Conservation (phyloP, 2,329 filamentous ascomycete species). For the Fusarium sp. region DNA sequence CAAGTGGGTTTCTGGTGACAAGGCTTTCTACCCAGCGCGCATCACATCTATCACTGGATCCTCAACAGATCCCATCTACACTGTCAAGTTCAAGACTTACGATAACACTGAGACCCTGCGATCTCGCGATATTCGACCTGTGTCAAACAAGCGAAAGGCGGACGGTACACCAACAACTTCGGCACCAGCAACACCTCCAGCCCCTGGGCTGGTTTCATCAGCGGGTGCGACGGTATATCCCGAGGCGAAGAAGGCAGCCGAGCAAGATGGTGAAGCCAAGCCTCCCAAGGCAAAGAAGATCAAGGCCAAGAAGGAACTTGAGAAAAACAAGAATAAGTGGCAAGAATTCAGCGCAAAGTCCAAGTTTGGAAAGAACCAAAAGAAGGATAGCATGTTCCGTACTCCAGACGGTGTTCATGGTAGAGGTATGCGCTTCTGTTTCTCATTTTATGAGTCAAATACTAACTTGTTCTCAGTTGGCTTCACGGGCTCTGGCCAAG, state of each 20-base stretch:
- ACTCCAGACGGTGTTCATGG: conserved; percentile 88
- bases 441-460: background rate
- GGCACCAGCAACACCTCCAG: conserved; percentile 53
- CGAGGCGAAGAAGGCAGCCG: conserved; percentile 71
- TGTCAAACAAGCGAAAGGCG: conserved; percentile 86
- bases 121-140: conserved; percentile 84
- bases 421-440: conserved; percentile 71
- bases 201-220: conserved; percentile 62
- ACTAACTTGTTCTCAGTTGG: conserved; percentile 73
- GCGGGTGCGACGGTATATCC: conserved; percentile 69
- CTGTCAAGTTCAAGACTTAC: conserved; percentile 95
- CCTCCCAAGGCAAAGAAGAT: conserved; percentile 87
- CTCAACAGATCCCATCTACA: conserved; percentile 89
- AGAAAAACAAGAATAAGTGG: conserved; percentile 93
- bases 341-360: conserved; percentile 88
- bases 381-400: conserved; percentile 97
- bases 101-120: conserved; percentile 84
- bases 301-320: conserved; percentile 90
- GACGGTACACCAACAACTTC: conserved; percentile 73
- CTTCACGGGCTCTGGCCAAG: conserved; percentile 93
- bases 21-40: conserved; percentile 88
- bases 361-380: conserved; percentile 73
- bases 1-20: conserved; percentile 91
- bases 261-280: conserved; percentile 75
- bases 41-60: conserved; percentile 96